A percentile compares a stretch with the other conserved stretches of the same genome.
These are phyloP conservation scores for Coriaria nepalensis DNA, from an alignment of 306 rosid species.

Conservation along the genomic window DNA sequence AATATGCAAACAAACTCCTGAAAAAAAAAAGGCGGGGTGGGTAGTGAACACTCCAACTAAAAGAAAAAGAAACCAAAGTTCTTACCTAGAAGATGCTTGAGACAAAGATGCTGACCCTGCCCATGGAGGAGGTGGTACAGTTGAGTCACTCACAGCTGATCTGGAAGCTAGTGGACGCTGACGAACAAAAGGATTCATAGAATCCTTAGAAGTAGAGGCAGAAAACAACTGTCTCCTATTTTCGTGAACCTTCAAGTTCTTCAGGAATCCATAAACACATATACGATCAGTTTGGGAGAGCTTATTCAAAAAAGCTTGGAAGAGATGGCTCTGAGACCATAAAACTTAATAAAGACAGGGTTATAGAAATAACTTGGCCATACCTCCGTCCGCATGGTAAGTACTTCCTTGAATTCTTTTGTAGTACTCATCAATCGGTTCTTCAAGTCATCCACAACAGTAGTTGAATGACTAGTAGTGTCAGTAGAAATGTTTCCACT, in stretches of 20 bases:
- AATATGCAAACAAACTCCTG: not conserved
- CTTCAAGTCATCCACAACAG: constrained; percentile 89
- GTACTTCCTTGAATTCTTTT: constrained; percentile 92
- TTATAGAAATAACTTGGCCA: constrained; percentile 3
- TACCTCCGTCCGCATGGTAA: constrained; percentile 94
- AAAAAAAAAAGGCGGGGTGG: not conserved
- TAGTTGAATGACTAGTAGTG: constrained; percentile 78
- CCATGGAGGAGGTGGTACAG: constrained; percentile 81
- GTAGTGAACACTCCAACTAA: constrained; percentile 4
- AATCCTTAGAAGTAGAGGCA: constrained; percentile 59
- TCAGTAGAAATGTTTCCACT: constrained; percentile 65
- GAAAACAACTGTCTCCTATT: constrained; percentile 82
- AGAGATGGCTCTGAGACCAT: not conserved
- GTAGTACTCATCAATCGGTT: constrained; percentile 84
- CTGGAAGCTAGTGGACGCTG: constrained; percentile 80
- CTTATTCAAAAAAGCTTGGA: not conserved
- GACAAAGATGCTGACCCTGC: constrained; percentile 60
- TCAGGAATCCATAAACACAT: constrained; percentile 14
- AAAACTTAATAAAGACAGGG: not conserved
- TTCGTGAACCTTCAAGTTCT: constrained; percentile 92
- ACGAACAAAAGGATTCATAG: constrained; percentile 87
- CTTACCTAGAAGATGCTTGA: constrained; percentile 51
- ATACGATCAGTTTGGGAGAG: constrained; percentile 5
- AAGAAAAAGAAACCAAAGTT: not conserved
- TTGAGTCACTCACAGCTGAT: constrained; percentile 57